Percentiles rank a stretch among this genome's conserved stretches.
Conservation (phyloP, 73 alveolate species). For the Effrenium voratum region DNA sequence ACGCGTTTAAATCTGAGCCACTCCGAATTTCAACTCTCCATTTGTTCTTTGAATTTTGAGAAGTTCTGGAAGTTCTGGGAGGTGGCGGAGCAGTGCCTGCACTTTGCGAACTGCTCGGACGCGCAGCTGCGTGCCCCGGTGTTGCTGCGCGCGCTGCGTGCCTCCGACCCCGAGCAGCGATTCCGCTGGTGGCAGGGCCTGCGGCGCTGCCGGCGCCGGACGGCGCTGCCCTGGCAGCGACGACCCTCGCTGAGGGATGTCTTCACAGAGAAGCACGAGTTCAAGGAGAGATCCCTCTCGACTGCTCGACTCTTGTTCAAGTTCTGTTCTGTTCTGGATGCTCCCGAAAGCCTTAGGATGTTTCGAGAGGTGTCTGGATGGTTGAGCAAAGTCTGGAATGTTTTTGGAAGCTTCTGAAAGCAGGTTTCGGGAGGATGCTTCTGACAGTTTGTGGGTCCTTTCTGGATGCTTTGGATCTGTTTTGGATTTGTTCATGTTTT, state of each 20-base stretch:
- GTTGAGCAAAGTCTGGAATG: no score
- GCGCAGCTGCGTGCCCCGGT: slow-evolving; percentile 2
- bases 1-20: no score
- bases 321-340: no score
- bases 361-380: no score
- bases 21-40: neutral
- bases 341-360: no score
- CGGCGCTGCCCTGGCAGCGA: slow-evolving; percentile 1
- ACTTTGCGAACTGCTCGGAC: slow-evolving; percentile 54
- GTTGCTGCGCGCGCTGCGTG: slow-evolving; percentile 72
- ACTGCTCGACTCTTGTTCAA: no score
- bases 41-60: no score
- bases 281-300: neutral
- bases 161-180: slow-evolving; percentile 45
- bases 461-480: no score
- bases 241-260: slow-evolving; percentile 33
- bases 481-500: no score
- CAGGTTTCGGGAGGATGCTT: neutral
- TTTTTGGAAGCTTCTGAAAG: neutral
- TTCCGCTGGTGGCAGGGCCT: slow-evolving; percentile 79
- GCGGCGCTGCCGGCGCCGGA: slow-evolving; percentile 73
- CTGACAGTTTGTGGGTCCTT: no score
- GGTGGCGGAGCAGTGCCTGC: slow-evolving; percentile 71
- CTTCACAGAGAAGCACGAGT: slow-evolving; percentile 47
- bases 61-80: neutral